phyloP scores from a whole-genome alignment of 768 basidiomycete genomes.

The Mrakia frigida region DNA sequence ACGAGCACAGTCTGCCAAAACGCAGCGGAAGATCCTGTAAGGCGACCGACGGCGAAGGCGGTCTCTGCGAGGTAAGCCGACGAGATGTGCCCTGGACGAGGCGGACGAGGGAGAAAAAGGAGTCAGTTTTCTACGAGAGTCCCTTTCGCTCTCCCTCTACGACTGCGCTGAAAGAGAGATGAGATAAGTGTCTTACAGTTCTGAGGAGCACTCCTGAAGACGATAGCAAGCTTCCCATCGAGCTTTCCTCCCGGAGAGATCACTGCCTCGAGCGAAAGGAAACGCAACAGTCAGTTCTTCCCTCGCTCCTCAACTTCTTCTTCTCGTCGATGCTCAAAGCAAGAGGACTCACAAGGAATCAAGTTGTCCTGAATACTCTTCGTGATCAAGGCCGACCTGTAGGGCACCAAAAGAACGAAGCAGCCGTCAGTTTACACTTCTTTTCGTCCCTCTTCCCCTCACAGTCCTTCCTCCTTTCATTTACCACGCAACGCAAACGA shows the following conservation, averaged over 20 bases:
- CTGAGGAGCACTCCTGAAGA: constrained; percentile 14
- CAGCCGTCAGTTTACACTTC: background rate
- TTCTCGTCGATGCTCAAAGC: too few relatives aligned
- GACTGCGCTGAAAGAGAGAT: too few relatives aligned
- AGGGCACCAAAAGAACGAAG: background rate
- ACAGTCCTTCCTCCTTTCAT: too few relatives aligned
- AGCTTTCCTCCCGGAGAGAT: background rate
- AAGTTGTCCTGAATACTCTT: background rate
- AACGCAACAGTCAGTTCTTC: background rate
- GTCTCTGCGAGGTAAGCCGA: constrained; percentile 7
- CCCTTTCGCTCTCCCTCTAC: too few relatives aligned
- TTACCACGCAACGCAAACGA: background rate
- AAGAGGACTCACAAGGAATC: constrained; percentile 8
- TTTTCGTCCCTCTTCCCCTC: background rate
- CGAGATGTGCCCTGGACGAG: background rate
- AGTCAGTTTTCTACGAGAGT: background rate
- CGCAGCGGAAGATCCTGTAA: background rate
- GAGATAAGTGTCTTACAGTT: background rate
- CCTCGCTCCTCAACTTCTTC: too few relatives aligned
- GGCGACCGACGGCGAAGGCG: constrained; percentile 15
- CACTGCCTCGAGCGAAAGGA: background rate
- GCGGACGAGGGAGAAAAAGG: background rate
- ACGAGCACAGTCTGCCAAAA: constrained; percentile 9
- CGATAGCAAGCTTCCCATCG: constrained; percentile 9
- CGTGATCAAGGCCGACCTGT: background rate